These are phyloP conservation scores for Parvularia atlantis DNA, from an alignment of 78 protist genomes.

Conservation along the genomic window DNA sequence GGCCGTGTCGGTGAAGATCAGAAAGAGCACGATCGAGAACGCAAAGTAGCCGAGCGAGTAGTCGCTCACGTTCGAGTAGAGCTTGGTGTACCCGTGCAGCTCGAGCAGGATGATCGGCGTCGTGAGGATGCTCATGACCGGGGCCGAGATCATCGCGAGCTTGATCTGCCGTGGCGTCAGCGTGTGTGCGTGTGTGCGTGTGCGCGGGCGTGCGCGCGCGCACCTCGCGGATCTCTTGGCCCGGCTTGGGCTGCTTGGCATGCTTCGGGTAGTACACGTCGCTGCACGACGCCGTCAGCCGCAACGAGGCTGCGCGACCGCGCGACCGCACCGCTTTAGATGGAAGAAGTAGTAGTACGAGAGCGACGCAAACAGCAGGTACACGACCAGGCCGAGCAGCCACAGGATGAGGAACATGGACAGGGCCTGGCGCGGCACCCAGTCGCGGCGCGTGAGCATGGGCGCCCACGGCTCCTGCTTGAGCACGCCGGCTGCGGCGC, in stretches of 20 bases:
- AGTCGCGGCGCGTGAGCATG: too few relatives aligned
- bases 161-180: constrained; percentile 1
- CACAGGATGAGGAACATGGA: background rate
- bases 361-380: background rate
- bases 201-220: background rate
- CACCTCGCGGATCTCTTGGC: too few relatives aligned
- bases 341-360: background rate
- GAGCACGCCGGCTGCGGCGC: too few relatives aligned
- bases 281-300: background rate
- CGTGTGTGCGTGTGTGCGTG: background rate
- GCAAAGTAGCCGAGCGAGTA: constrained; percentile 2
- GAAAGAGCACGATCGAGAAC: constrained; percentile 9
- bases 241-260: too few relatives aligned
- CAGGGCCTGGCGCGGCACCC: background rate
- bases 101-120: background rate
- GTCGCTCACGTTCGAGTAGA: constrained; percentile 22
- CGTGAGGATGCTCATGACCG: constrained; percentile 18
- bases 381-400: background rate
- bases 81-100: constrained; percentile 23
- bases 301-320: too few relatives aligned
- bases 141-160: constrained; percentile 2
- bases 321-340: too few relatives aligned
- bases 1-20: constrained; percentile 52
- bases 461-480: too few relatives aligned
- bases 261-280: background rate